Base-by-base conservation (phyloP, 1,139 yeast species). In the Geotrichum macrosporum region DNA sequence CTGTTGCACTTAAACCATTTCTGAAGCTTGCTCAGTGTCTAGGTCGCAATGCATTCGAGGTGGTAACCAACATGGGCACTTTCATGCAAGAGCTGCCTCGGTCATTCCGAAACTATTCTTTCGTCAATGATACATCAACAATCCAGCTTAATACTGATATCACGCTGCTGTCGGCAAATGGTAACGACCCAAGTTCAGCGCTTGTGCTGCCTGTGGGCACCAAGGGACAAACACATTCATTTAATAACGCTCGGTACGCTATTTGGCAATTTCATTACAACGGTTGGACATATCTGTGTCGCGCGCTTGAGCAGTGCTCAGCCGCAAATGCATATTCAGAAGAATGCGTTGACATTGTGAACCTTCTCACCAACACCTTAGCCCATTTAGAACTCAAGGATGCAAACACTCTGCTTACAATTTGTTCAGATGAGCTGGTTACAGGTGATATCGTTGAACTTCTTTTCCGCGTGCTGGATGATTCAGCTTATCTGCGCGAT, bases 211-310 rank as follows among this genome's bases (percentile, higher is more conserved):
- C 75, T 2, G 60, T 67, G n/a, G 81, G 82, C 3, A 83, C 95
- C 0, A 76, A 73, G 50, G 96, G 92, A 2, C 82, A 81, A 55
- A 65, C 85, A 1, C 64, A 86, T 16, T 60, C 63, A 13, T 47
- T 51, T 9, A 52, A 53, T 16, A 53, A 50, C 13, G 42, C 56
- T 1, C 52, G 62, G 2, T 72, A 85, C 35, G 83, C 84, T 1
- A 75, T 87, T 26, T 88, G 92, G 68, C 68, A 82, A 36, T 78
- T 83, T 61, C 73, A 75, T 4, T 87, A 81, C 60, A 84, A 81
- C 60, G 97, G 96, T 0, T 87, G 96, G 95, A 77, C 94, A 0
- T 69, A 84, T 35, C 57, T 89, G 30, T 96, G 96, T 1, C 74
- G 95, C 55, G 68, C 85, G 0, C 64, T 89, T 26, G 89, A 84